Base-by-base conservation (phyloP, 177 flowering plant species). In the Telopea speciosissima region DNA sequence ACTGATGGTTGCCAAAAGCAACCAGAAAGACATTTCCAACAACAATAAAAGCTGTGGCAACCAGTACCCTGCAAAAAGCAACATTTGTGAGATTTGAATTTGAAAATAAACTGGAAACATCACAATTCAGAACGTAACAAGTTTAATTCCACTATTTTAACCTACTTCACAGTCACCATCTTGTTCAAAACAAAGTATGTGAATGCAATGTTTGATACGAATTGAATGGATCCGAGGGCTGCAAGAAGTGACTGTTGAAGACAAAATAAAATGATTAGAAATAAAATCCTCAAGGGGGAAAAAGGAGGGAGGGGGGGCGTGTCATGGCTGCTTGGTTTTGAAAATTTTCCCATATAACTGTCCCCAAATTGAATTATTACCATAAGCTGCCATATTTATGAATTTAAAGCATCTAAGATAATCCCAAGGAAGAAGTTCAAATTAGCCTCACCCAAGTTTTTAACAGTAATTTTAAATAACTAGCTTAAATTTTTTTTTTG, bases 1-100 rank as follows among this genome's bases (percentile, higher is more conserved):
- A 95, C 73, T 95, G 99, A 79, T 95, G 99, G 75, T 95, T 95
- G 33, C 99, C 99, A 74, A 95, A 95, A 69, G 97, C 91, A 78
- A 95, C 99, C 59, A 95, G 97, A 79, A 95, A 91, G 52, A 85
- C 77, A 70, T 95, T 92, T 63, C 99, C 99, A 76, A 92, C 85
- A 79, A 95, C 97, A 70, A 95, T 90, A 78, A 95, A 91, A 65
- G 90, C 83, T 19, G 99, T 95, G 65, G 99, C 99, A 74, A 84
- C 86, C 75, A 95, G 78, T 63, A 95, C 93, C 71, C 99, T 95
- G 91, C 21, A 63, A 77, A 69, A 73, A 70, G 58, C 24, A 70
- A 70, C 23, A 21, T 54, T 52, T 22, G 44, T 36, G 22, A 11
- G 13, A 49, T 7, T 44, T 28, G 26, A 22, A 24, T 22, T 49